Base-by-base conservation (phyloP, 1,139 yeast species). In the Candida anutae region DNA sequence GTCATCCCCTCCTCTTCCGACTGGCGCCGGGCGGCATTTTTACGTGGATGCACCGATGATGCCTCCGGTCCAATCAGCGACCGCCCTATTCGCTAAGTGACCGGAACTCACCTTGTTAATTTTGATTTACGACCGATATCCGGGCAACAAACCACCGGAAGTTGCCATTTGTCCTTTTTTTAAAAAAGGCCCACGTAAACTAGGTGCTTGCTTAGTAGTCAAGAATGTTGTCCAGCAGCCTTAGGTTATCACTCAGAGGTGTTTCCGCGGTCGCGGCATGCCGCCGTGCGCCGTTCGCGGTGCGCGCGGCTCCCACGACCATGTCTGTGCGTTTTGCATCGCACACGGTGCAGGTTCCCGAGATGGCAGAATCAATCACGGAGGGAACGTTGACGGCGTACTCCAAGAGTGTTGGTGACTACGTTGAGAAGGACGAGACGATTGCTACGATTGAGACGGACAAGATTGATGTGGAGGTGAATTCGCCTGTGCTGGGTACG, bases 371-470 rank as follows among this genome's bases (percentile, higher is more conserved):
- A 62, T 88, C 97, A 30, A 81, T 90, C 52, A 85, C 96, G 28
- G 99, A 90, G 60, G 99, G 99, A 56, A 85, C 97, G 28, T 71
- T 90, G 44, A 68, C 85, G 38, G 79, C 85, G 31, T 87, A 75
- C 59, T 70, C 75, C 44, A 79, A 78, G 55, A 64, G 74, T 42
- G 84, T 87, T 36, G 99, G 99, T 42, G 97, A 90, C 40, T 87
- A 62, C 48, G 94, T 93, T 33, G 74, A 70, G 34, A 77, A 67
- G 44, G 98, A 90, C 56, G 98, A 90, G 61, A 77, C 85, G 43
- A 69, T 90, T 45, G 98, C 98, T 36, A 88, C 97, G 42, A 88
- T 90, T 46, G 99, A 90, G 65, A 90, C 99, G 31, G 99, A 90
- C 58, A 93, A 93, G 69, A 87, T 93, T 48, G 98, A 90, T 51